Conservation (phyloP, 768 basidiomycete genomes). For the Suillus weaverae region DNA sequence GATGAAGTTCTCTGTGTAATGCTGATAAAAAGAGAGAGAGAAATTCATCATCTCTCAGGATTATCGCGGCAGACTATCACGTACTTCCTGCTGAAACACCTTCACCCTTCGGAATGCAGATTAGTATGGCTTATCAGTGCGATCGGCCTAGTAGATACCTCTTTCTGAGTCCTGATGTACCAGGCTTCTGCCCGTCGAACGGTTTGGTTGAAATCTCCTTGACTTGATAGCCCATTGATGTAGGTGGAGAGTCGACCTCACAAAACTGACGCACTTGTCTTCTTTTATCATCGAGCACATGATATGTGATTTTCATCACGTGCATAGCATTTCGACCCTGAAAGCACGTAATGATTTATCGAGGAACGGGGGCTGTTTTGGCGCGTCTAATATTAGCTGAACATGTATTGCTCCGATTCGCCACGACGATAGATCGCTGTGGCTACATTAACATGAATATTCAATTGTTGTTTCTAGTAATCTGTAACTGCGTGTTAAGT, state of each 20-base stretch:
- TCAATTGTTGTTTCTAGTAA: background rate
- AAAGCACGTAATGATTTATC: background rate
- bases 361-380: background rate
- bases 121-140: conserved; percentile 24
- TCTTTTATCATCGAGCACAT: conserved; percentile 18
- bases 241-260: conserved; percentile 7
- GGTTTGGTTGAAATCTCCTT: conserved; percentile 81
- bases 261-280: background rate
- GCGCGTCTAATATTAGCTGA: background rate
- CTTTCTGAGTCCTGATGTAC: conserved; percentile 96
- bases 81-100: conserved; percentile 94
- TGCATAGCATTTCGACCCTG: conserved; percentile 1
- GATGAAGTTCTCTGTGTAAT: conserved; percentile 99
- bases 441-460: background rate
- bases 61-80: conserved; percentile 21
- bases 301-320: conserved; percentile 12
- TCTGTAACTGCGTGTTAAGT: background rate
- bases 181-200: conserved; percentile 94
- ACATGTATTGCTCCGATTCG: background rate
- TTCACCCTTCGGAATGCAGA: conserved; percentile 67
- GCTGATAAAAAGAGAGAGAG: conserved; percentile 43
- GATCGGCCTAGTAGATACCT: conserved; percentile 46
- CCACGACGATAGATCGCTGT: background rate
- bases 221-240: conserved; percentile 45
- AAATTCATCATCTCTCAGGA: conserved; percentile 12